Base-by-base conservation (phyloP, 139 green algal genomes). In the Volvox reticuliferus region DNA sequence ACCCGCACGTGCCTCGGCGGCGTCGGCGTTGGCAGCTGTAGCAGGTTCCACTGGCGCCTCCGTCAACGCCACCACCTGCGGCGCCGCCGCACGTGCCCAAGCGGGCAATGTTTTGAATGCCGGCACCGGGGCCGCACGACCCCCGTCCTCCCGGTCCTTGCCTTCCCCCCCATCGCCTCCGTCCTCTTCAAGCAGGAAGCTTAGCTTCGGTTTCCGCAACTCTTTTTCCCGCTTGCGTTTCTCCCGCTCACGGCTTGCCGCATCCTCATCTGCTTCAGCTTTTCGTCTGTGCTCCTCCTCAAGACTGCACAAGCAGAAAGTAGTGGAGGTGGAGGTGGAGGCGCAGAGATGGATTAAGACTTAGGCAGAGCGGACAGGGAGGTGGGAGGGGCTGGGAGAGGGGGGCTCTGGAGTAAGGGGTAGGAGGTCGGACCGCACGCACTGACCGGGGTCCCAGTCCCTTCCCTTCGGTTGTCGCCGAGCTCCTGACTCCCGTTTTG, bases 141-240 rank as follows among this genome's bases (percentile, higher is more conserved):
- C 19, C 3, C 75, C 33, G 30, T 20, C 75, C 75, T 61, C 30
- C 75, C 35, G 33, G 22, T 26, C 83, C 55, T 68, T 63, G 71
- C 91, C 87, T 28, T 92, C 88, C 69, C 67, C 88, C 24, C 85
- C 84, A 0, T 88, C 88, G 24, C 92, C 90, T 12, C 89, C 90
- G 28, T 93, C 93, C 35, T 94, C 44, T 22, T 87, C 71, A 12
- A 92, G 88, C 18, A 84, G 89, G 5, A 99, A 99, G 0, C 96
- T 98, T 36, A 99, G 93, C 93, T 98, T 98, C 32, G 94, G 63
- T 81, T 95, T 96, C 13, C 93, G 69, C 2, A 61, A 87, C 88
- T 92, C 79, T 92, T 93, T 95, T 76, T 91, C 61, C 61, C 84
- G 91, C 82, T 95, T 94, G 9, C 91, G 91, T 82, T 93, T 91